phyloP scores from a whole-genome alignment of 73 alveolate species.

The Paramecium primaurelia region DNA sequence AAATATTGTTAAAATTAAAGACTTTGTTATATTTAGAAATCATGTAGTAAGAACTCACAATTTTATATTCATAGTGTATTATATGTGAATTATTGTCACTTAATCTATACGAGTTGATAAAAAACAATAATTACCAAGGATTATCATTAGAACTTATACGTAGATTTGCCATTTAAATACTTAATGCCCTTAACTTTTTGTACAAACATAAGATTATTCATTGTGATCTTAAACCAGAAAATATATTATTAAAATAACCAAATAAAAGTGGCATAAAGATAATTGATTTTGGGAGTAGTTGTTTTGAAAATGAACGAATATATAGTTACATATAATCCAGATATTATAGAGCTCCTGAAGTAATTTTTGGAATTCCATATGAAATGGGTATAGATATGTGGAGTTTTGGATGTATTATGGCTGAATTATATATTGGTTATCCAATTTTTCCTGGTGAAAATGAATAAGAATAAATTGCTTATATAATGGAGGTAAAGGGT shows the following conservation, averaged over 20 bases:
- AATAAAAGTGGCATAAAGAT: constrained; percentile 75
- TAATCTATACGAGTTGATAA: constrained; percentile 78
- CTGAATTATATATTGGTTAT: constrained; percentile 90
- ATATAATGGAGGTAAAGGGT: constrained; percentile 88
- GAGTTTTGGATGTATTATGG: constrained; percentile 95
- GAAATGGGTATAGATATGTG: constrained; percentile 94
- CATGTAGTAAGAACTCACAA: constrained; percentile 37
- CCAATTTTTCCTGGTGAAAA: constrained; percentile 94
- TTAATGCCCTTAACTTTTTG: constrained; percentile 68
- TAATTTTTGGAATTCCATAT: constrained; percentile 93
- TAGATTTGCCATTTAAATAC: constrained; percentile 77
- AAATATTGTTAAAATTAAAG: constrained; percentile 60
- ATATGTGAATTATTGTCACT: constrained; percentile 75
- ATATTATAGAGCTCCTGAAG: constrained; percentile 98
- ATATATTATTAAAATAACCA: constrained; percentile 71
- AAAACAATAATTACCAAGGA: constrained; percentile 79
- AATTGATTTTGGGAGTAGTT: constrained; percentile 85
- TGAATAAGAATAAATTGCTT: constrained; percentile 80
- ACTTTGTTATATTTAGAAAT: constrained; percentile 54
- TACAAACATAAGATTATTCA: constrained; percentile 72
- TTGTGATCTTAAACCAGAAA: constrained; percentile 91
- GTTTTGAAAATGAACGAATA: constrained; percentile 76
- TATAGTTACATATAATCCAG: constrained; percentile 90
- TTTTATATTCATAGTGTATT: constrained; percentile 62
- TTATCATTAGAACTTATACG: constrained; percentile 70